Percentiles rank a stretch among this genome's conserved stretches.
Conservation (phyloP, 768 basidiomycete genomes). For the Galerina sulciceps region DNA sequence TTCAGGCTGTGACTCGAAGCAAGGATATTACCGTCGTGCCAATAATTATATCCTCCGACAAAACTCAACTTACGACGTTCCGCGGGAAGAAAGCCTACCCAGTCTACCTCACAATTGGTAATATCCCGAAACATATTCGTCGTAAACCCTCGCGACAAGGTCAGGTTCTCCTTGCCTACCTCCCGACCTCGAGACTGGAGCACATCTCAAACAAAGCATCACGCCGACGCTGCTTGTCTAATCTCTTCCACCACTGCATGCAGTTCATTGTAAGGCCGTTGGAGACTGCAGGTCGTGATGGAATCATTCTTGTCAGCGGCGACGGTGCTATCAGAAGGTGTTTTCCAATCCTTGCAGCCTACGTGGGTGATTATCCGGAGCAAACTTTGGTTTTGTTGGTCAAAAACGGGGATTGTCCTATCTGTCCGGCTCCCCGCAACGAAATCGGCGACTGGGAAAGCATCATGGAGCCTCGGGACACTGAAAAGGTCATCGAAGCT, state of each 20-base stretch:
- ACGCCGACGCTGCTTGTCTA: slow-evolving; percentile 22
- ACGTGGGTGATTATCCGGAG: slow-evolving; percentile 47
- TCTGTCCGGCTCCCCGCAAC: background rate
- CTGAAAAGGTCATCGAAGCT: background rate
- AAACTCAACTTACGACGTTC: slow-evolving; percentile 11
- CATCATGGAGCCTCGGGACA: background rate
- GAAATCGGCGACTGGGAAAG: background rate
- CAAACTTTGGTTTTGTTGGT: slow-evolving; percentile 38
- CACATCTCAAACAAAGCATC: slow-evolving; percentile 25
- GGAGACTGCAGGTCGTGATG: slow-evolving; percentile 18
- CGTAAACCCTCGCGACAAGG: slow-evolving; percentile 8
- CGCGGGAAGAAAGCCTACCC: slow-evolving; percentile 10
- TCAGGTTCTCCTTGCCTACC: slow-evolving; percentile 9
- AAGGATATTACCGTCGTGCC: slow-evolving; percentile 37
- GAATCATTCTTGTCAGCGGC: slow-evolving; percentile 29
- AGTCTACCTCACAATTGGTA: slow-evolving; percentile 12
- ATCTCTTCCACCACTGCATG: slow-evolving; percentile 44
- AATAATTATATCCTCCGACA: slow-evolving; percentile 33
- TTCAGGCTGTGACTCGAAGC: background rate
- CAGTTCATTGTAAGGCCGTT: slow-evolving; percentile 32
- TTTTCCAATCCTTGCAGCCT: slow-evolving; percentile 43
- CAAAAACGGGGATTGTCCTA: slow-evolving; percentile 30
- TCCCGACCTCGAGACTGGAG: slow-evolving; percentile 28
- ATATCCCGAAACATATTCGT: slow-evolving; percentile 9
- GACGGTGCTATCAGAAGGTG: slow-evolving; percentile 34